These are phyloP conservation scores for Amoebophrya sp. DNA, from an alignment of 169 alveolate species.

Conservation along the genomic window DNA sequence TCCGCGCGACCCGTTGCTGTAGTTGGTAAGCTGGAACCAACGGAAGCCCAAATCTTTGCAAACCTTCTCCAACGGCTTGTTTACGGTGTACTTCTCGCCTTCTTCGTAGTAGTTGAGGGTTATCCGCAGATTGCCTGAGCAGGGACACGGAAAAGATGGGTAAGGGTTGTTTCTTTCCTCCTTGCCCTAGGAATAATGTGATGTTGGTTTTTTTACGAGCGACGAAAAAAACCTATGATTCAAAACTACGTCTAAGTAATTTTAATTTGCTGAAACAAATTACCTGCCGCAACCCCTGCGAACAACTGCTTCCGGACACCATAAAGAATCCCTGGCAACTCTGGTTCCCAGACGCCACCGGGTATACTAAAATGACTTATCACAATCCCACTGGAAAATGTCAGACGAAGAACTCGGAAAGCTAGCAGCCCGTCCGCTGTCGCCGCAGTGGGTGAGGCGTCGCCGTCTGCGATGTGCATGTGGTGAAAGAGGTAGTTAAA, in stretches of 20 bases:
- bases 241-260: too few relatives aligned
- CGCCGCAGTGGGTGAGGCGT: background rate
- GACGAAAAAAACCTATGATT: too few relatives aligned
- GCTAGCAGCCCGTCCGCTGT: background rate
- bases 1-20: background rate
- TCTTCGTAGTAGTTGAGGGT: conserved; percentile 10
- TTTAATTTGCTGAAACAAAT: too few relatives aligned
- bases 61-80: background rate
- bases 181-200: too few relatives aligned
- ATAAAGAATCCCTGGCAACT: background rate
- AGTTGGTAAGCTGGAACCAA: background rate
- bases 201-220: too few relatives aligned
- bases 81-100: background rate
- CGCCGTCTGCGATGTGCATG: background rate
- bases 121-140: background rate
- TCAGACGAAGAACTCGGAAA: background rate
- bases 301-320: background rate
- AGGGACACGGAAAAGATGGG: too few relatives aligned
- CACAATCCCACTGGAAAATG: background rate
- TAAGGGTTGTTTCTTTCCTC: too few relatives aligned
- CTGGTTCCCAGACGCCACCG: background rate
- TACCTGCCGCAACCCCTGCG: too few relatives aligned
- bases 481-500: too few relatives aligned
- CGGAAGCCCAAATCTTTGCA: background rate
- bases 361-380: background rate